These are phyloP conservation scores for Evansstolkia leycettana DNA, from an alignment of 495 filamentous ascomycete genomes.

Conservation along the genomic window DNA sequence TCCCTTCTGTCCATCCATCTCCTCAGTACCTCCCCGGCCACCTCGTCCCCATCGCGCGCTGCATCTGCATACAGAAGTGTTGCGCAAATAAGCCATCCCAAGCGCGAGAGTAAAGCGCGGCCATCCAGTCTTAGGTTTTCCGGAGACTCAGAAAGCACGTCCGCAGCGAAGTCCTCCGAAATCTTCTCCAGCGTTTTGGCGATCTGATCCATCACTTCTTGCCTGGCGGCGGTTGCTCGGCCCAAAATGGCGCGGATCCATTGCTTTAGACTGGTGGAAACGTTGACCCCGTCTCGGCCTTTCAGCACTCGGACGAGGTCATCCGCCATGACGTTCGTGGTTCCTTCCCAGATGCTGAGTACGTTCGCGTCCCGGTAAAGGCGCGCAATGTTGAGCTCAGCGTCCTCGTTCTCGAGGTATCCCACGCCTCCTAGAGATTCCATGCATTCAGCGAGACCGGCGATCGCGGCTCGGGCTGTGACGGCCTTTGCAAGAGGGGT, in stretches of 20 bases:
- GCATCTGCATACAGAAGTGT: constrained; percentile 8
- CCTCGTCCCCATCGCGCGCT: constrained; percentile 7
- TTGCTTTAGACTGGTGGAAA: constrained; percentile 21
- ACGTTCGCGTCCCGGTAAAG: constrained; percentile 49
- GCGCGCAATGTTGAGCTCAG: constrained; percentile 42
- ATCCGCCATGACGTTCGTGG: constrained; percentile 50
- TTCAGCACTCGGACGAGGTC: constrained; percentile 43
- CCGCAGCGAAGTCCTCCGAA: neutral
- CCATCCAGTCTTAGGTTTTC: constrained; percentile 7
- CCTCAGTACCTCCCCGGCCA: constrained; percentile 5
- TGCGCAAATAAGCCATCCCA: constrained; percentile 8
- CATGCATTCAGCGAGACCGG: constrained; percentile 41
- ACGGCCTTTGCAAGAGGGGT: constrained; percentile 45
- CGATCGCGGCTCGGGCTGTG: constrained; percentile 33
- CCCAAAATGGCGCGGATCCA: constrained; percentile 12
- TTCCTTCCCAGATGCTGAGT: constrained; percentile 58
- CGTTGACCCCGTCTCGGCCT: constrained; percentile 20
- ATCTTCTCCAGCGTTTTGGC: neutral
- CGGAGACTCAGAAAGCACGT: constrained; percentile 1
- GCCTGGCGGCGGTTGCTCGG: neutral
- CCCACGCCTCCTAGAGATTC: constrained; percentile 52
- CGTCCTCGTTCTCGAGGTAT: constrained; percentile 43
- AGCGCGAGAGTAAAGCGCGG: constrained; percentile 3
- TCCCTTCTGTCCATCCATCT: constrained; percentile 6
- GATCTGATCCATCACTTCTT: neutral